Evolutionary conservation across 2,329 filamentous ascomycete species (phyloP), one percentile per base, ranked within the genome.

Genomic region (Colletotrichum sp.): DNA sequence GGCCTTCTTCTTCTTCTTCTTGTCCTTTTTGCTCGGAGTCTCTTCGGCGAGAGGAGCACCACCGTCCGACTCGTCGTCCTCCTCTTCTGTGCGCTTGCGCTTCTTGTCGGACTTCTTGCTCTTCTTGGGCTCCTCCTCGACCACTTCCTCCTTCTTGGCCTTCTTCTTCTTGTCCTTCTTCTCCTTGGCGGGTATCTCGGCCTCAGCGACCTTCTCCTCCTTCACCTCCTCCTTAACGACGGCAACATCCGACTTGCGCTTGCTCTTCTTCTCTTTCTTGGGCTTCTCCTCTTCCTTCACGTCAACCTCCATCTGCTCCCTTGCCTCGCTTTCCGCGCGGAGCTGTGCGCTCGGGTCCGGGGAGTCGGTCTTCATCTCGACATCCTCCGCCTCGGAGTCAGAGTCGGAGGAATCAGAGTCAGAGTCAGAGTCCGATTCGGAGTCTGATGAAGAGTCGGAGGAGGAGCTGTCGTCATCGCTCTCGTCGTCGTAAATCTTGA

Each of bases 211-310:
- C 13, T 67, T 24, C n/a, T 66, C 60, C 15, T 67, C 30, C 16
- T 66, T 61, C 69, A 69, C 79, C n/a, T 78, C 72, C 30, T 74
- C 71, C 79, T 84, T 84, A 48, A 81, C 55, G 15, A 28, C 55
- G 55, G 58, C 81, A 43, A 52, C 43, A 24, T 52, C 43, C 43
- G 43, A 52, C n/a, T 52, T 52, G n/a, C 18, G 34, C 34, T 64
- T 64, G 79, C 83, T 85, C 79, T 84, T 86, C 75, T 83, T 81
- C 12, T 82, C 79, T 36, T 78, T 71, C 48, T 77, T 75, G 63
- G 74, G 76, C 61, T 75, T 79, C 36, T 71, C 65, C 48, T 81
- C 78, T 7, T 77, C 26, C 30, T 69, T 58, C 24, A 58, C 73
- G 78, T 79, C 71, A 65, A 81, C 26, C 77, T 80, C 79, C 81